phyloP scores from a whole-genome alignment of 2,329 filamentous ascomycete genomes.

The Fusarium annulatum region DNA sequence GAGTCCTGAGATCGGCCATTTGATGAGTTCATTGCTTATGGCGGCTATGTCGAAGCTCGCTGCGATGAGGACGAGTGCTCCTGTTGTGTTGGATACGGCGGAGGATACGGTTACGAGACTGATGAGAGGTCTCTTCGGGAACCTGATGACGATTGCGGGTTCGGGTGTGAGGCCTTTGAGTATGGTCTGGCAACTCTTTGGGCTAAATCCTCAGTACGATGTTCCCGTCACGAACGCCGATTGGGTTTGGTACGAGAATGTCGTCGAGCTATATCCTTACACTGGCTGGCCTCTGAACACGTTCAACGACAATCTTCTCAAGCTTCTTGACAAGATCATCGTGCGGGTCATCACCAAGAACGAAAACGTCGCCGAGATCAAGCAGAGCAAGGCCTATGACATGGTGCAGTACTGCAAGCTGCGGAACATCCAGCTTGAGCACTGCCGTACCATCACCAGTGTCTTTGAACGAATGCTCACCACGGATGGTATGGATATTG shows the following conservation, averaged over 20 bases:
- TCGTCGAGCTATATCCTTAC: conserved; percentile 16
- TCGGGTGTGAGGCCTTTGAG: conserved; percentile 11
- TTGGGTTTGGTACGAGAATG: conserved; percentile 22
- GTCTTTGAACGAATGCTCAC: conserved; percentile 17
- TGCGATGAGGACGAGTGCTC: not conserved
- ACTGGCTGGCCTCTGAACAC: conserved; percentile 14
- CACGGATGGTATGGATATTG: fast-evolving
- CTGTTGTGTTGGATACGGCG: not conserved
- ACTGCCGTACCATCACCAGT: conserved; percentile 5
- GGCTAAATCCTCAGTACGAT: not conserved
- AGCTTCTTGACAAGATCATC: conserved; percentile 25
- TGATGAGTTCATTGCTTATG: conserved; percentile 23
- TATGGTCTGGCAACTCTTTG: conserved; percentile 24
- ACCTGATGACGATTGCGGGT: conserved; percentile 14
- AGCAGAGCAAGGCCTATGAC: not conserved
- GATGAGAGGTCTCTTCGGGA: conserved; percentile 16
- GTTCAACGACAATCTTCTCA: conserved; percentile 1
- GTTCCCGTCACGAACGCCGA: not conserved
- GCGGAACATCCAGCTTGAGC: conserved; percentile 17
- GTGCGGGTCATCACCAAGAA: conserved; percentile 8
- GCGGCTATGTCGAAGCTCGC: conserved; percentile 19
- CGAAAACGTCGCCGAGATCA: not conserved
- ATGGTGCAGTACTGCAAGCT: conserved; percentile 12
- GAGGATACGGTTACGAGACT: conserved; percentile 8
- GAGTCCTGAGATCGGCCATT: not conserved